phyloP scores from a whole-genome alignment of 164 flowering plant genomes.

The Platanus orientalis region DNA sequence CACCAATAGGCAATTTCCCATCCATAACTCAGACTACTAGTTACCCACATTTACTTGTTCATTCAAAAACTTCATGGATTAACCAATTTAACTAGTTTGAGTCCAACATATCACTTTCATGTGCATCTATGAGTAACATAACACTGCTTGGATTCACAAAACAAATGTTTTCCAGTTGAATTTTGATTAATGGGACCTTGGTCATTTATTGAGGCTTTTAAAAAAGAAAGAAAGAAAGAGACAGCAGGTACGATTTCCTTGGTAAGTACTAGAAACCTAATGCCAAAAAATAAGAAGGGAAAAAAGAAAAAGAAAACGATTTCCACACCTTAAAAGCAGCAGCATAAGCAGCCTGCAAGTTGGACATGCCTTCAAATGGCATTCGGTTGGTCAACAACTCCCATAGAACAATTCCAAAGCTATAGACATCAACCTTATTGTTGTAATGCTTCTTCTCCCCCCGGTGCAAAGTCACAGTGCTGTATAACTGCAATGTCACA shows the following conservation, averaged over 20 bases:
- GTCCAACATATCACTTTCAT: no score
- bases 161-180: no score
- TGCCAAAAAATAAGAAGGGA: neutral
- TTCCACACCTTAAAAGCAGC: constrained; percentile 87
- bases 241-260: neutral
- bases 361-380: constrained; percentile 99
- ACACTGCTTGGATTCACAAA: no score
- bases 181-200: no score
- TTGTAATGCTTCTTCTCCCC: constrained; percentile 98
- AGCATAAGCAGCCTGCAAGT: constrained; percentile 98
- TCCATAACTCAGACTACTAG: no score
- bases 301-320: neutral
- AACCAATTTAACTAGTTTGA: no score
- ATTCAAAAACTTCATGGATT: no score
- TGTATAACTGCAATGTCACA: constrained; percentile 68
- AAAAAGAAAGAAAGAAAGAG: neutral
- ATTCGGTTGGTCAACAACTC: constrained; percentile 83
- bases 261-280: neutral
- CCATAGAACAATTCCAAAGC: constrained; percentile 96
- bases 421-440: constrained; percentile 91
- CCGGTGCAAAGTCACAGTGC: constrained; percentile 90
- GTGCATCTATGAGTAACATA: no score
- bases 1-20: no score
- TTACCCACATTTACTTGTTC: no score
- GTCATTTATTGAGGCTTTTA: no score